These are phyloP conservation scores for Penicillium daleae DNA, from an alignment of 495 filamentous ascomycete species.

Conservation along the genomic window DNA sequence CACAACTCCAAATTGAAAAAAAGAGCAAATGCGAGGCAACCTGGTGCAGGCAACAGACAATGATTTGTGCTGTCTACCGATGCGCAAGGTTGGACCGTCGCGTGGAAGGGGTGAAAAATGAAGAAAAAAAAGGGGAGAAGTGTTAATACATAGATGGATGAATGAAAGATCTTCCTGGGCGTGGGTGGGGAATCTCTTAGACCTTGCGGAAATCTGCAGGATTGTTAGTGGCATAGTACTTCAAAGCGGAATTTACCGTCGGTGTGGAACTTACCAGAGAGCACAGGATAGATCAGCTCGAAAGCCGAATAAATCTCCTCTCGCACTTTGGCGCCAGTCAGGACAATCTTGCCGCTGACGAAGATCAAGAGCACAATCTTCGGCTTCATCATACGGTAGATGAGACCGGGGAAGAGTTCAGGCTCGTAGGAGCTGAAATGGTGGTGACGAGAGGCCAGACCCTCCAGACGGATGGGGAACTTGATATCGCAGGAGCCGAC, in stretches of 20 bases:
- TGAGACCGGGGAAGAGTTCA: constrained; percentile 97
- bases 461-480: constrained; percentile 97
- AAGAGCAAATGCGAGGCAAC: constrained; percentile 16
- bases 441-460: constrained; percentile 93
- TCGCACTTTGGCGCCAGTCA: constrained; percentile 96
- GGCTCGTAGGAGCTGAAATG: constrained; percentile 99
- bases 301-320: constrained; percentile 99
- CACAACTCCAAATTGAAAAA: constrained; percentile 11
- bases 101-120: constrained; percentile 38
- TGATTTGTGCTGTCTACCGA: constrained; percentile 22
- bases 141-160: constrained; percentile 61
- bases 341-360: constrained; percentile 97
- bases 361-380: constrained; percentile 99
- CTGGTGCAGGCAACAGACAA: constrained; percentile 2
- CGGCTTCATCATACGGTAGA: constrained; percentile 99
- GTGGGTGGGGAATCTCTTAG: constrained; percentile 39
- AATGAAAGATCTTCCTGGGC: constrained; percentile 31
- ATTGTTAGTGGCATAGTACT: constrained; percentile 28
- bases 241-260: background rate
- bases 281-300: constrained; percentile 98
- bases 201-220: constrained; percentile 68
- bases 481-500: constrained; percentile 99
- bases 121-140: constrained; percentile 39
- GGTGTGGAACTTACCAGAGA: constrained; percentile 68
- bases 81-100: background rate